These are phyloP conservation scores for Claviceps sp. DNA, from an alignment of 2,329 filamentous ascomycete species.

Conservation along the genomic window DNA sequence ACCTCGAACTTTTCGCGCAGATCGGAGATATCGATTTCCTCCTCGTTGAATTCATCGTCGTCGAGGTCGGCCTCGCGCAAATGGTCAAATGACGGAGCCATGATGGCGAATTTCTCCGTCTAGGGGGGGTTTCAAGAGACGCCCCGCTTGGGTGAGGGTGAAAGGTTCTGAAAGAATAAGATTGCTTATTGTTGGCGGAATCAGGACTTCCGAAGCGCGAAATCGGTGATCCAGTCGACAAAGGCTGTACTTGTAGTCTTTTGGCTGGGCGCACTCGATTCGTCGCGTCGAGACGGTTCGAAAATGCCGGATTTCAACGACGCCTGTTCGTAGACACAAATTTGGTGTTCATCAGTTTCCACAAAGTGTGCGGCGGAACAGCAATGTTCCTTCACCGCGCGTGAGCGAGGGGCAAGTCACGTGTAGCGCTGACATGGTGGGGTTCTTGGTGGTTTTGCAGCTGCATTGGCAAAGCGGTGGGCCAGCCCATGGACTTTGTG, in stretches of 20 bases:
- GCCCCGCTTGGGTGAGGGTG: slow-evolving; percentile 20
- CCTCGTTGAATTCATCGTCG: slow-evolving; percentile 75
- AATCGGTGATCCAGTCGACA: background rate
- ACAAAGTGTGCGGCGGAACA: slow-evolving; percentile 29
- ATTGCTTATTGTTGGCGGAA: background rate
- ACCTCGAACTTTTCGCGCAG: slow-evolving; percentile 91
- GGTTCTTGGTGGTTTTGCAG: slow-evolving; percentile 2
- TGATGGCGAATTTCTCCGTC: slow-evolving; percentile 38
- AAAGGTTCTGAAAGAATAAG: slow-evolving; percentile 5
- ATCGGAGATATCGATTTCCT: slow-evolving; percentile 91
- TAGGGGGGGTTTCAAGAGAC: slow-evolving; percentile 21
- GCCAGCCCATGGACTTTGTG: slow-evolving; percentile 4
- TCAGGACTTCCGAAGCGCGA: background rate
- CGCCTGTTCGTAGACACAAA: slow-evolving; percentile 17
- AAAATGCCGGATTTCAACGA: background rate
- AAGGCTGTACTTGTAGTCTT: background rate
- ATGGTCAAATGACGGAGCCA: slow-evolving; percentile 83
- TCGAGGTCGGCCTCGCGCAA: slow-evolving; percentile 82
- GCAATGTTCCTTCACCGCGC: slow-evolving; percentile 23
- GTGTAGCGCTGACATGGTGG: slow-evolving; percentile 13
- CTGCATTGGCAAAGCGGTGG: background rate
- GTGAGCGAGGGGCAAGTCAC: slow-evolving; percentile 27
- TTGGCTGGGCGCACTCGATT: background rate
- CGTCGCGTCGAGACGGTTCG: slow-evolving; percentile 1
- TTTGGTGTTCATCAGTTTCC: slow-evolving; percentile 25